Evolutionary conservation across 805 yeast genomes (phyloP).

Genomic region (Scheffersomyces amazonensis): DNA sequence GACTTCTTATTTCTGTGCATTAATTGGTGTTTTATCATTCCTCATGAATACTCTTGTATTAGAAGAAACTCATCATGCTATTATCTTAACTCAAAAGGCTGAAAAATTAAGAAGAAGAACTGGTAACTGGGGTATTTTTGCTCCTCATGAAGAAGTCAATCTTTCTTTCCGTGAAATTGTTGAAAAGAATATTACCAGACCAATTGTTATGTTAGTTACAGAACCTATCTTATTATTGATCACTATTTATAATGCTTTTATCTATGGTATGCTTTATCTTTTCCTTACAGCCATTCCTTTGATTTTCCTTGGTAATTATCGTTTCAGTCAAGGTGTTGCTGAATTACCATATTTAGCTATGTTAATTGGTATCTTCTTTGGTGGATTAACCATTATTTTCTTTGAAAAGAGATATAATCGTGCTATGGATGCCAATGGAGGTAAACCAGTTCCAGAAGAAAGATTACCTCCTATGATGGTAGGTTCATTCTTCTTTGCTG

Average conservation of each 20-base stretch:
- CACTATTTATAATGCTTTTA: conserved; percentile 47
- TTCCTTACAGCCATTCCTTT: conserved; percentile 43
- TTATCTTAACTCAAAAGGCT: conserved; percentile 30
- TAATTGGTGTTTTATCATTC: conserved; percentile 31
- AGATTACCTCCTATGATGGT: conserved; percentile 75
- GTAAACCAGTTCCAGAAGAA: conserved; percentile 69
- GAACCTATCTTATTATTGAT: conserved; percentile 43
- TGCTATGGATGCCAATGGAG: conserved; percentile 50
- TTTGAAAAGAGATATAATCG: conserved; percentile 53
- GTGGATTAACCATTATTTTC: conserved; percentile 51
- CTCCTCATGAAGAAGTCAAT: conserved; percentile 35
- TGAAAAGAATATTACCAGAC: conserved; percentile 35
- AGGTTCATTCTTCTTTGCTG: conserved; percentile 69
- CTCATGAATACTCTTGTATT: conserved; percentile 25
- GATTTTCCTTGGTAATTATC: conserved; percentile 55
- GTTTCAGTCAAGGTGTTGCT: conserved; percentile 57
- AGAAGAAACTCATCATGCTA: conserved; percentile 41
- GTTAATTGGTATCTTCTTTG: conserved; percentile 63
- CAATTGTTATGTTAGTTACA: conserved; percentile 34
- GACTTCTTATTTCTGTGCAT: conserved; percentile 51
- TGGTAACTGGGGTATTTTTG: conserved; percentile 38
- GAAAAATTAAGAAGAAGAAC: conserved; percentile 36
- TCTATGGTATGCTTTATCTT: conserved; percentile 46
- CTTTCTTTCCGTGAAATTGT: conserved; percentile 29
- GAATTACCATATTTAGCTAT: conserved; percentile 80